Conservation (phyloP, 768 basidiomycete genomes). For the Rubroboletus satanas region DNA sequence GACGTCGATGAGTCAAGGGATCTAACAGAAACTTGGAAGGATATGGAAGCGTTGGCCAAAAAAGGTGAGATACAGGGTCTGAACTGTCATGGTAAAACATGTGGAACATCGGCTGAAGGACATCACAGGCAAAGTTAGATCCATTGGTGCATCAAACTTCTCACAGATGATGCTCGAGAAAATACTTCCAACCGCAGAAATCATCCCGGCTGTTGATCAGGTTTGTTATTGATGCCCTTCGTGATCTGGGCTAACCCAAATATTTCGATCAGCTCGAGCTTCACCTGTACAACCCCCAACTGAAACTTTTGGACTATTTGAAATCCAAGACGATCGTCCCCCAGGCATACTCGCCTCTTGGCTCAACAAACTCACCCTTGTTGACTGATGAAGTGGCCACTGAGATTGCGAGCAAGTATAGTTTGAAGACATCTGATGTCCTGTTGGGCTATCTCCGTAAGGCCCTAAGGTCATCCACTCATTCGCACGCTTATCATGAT, state of each 20-base stretch:
- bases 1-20: slow-evolving; percentile 68
- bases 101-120: slow-evolving; percentile 5
- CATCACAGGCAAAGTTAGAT: slow-evolving; percentile 52
- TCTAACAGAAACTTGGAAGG: slow-evolving; percentile 73
- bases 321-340: slow-evolving; percentile 63
- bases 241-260: not conserved
- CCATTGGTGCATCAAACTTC: slow-evolving; percentile 77
- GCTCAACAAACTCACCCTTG: slow-evolving; percentile 63
- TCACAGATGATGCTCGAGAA: slow-evolving; percentile 64
- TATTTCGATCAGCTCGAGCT: slow-evolving; percentile 52
- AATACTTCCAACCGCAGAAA: slow-evolving; percentile 60
- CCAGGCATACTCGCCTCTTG: slow-evolving; percentile 81
- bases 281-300: slow-evolving; percentile 74
- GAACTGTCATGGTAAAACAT: not conserved
- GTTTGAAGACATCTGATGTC: slow-evolving; percentile 51
- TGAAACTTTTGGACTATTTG: slow-evolving; percentile 59
- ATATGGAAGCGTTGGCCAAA: slow-evolving; percentile 71
- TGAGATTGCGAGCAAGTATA: slow-evolving; percentile 57
- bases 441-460: slow-evolving; percentile 61
- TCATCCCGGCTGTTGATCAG: slow-evolving; percentile 73
- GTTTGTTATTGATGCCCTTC: slow-evolving; percentile 32
- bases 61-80: slow-evolving; percentile 41
- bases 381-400: slow-evolving; percentile 57
- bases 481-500: slow-evolving; percentile 5
- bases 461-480: slow-evolving; percentile 12